Percentiles rank a stretch among this genome's conserved stretches.
Evolutionary conservation across 345 rosid genomes (phyloP).

Genomic region (Citrus reticulata): DNA sequence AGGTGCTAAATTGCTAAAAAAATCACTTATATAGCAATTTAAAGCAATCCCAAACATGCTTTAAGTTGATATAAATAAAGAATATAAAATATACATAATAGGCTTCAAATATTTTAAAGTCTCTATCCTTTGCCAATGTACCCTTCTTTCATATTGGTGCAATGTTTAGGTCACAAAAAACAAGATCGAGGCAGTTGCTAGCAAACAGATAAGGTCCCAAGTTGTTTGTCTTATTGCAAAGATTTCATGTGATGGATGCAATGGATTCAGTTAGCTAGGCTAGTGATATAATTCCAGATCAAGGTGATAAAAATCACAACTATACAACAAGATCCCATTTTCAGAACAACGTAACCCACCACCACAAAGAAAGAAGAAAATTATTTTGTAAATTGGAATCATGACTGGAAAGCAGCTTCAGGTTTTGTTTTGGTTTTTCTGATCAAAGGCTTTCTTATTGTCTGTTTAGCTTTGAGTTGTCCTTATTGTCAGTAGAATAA

Average conservation of each 20-base stretch:
- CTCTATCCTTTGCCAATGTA: too few species aligned
- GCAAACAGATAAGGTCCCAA: not conserved
- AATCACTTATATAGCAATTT: too few species aligned
- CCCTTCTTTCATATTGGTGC: too few species aligned
- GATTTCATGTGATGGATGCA: not conserved
- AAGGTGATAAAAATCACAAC: not conserved
- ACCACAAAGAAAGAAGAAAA: not conserved
- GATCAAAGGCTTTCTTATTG: not conserved
- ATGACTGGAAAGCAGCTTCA: not conserved
- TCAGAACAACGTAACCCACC: not conserved
- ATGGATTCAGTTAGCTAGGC: not conserved
- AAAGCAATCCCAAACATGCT: too few species aligned
- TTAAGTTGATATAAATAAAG: too few species aligned
- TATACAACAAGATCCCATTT: not conserved
- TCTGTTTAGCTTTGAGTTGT: not conserved
- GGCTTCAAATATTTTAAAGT: too few species aligned
- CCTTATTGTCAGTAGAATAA: too few species aligned
- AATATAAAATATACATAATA: too few species aligned
- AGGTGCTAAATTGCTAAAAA: too few species aligned
- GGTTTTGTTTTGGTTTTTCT: not conserved
- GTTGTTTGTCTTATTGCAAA: not conserved
- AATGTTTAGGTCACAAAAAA: not conserved
- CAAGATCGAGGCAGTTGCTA: not conserved
- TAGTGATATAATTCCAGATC: not conserved
- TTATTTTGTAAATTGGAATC: not conserved